These are phyloP conservation scores for Trametes versicolor DNA, from an alignment of 1,284 basidiomycete genomes.

Conservation along the genomic window DNA sequence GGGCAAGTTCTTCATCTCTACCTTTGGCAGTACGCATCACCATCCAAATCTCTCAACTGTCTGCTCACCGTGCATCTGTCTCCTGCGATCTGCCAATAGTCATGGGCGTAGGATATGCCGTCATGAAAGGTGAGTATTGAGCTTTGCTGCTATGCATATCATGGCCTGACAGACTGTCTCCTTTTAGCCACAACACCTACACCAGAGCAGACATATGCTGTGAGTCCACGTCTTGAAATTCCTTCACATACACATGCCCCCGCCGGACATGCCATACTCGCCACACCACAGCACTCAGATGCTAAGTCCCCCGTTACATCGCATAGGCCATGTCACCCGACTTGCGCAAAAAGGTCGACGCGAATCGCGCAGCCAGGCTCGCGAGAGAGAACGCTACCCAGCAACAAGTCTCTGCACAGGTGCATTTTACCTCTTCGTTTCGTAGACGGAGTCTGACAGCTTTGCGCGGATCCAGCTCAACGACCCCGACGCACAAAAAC, in stretches of 20 bases:
- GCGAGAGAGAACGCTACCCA: constrained; percentile 64
- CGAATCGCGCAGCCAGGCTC: constrained; percentile 62
- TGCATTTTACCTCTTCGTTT: constrained; percentile 42
- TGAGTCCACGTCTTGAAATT: constrained; percentile 41
- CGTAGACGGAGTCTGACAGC: constrained; percentile 5
- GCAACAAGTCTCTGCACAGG: constrained; percentile 65
- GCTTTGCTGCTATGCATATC: neutral
- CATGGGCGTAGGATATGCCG: constrained; percentile 65
- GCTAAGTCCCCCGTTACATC: neutral
- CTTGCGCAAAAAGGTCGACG: constrained; percentile 71
- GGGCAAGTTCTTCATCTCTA: constrained; percentile 27
- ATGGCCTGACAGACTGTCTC: neutral
- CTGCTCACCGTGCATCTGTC: neutral
- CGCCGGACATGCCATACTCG: neutral
- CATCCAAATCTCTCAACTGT: neutral
- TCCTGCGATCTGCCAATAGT: constrained; percentile 49
- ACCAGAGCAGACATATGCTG: constrained; percentile 65
- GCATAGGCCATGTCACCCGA: constrained; percentile 73
- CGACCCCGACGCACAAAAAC: constrained; percentile 60
- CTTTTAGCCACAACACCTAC: constrained; percentile 67
- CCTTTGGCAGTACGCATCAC: constrained; percentile 27
- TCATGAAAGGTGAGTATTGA: constrained; percentile 67
- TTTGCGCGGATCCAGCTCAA: constrained; percentile 38
- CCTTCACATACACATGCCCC: neutral
- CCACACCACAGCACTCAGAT: too few species aligned